These are phyloP conservation scores for Cyathus olla DNA, from an alignment of 1,284 basidiomycete species.

Conservation along the genomic window DNA sequence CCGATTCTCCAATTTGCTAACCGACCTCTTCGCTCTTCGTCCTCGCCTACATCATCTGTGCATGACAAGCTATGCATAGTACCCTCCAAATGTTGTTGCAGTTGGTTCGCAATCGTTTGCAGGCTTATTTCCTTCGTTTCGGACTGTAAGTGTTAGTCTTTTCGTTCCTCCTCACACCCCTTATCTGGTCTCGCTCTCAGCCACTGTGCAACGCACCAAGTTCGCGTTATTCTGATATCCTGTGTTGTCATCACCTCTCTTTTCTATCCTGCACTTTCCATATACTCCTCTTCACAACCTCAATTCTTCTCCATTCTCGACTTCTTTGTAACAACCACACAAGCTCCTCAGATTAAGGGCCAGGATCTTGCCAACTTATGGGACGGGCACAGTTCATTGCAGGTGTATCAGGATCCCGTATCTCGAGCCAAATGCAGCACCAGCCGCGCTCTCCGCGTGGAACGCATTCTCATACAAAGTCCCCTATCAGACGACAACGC, in stretches of 20 bases:
- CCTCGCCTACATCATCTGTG: background rate
- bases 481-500: slow-evolving; percentile 63
- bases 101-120: slow-evolving; percentile 51
- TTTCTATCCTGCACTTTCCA: slow-evolving; percentile 91
- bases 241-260: slow-evolving; percentile 96
- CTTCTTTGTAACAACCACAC: slow-evolving; percentile 65
- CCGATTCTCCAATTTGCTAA: too few relatives aligned
- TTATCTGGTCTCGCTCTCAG: slow-evolving; percentile 45
- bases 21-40: background rate
- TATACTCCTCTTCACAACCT: slow-evolving; percentile 81
- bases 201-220: slow-evolving; percentile 91
- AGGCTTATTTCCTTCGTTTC: slow-evolving; percentile 74
- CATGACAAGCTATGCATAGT: slow-evolving; percentile 36
- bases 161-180: slow-evolving; percentile 10
- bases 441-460: slow-evolving; percentile 81
- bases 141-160: slow-evolving; percentile 70
- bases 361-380: slow-evolving; percentile 79
- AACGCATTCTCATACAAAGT: slow-evolving; percentile 79
- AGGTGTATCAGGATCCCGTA: slow-evolving; percentile 75
- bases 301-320: slow-evolving; percentile 75
- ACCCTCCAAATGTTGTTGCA: slow-evolving; percentile 42
- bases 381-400: slow-evolving; percentile 71
- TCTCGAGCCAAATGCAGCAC: slow-evolving; percentile 78
- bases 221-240: slow-evolving; percentile 93
- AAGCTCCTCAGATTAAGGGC: slow-evolving; percentile 59